phyloP scores from a whole-genome alignment of 768 basidiomycete species.

The Lactarius psammicola region DNA sequence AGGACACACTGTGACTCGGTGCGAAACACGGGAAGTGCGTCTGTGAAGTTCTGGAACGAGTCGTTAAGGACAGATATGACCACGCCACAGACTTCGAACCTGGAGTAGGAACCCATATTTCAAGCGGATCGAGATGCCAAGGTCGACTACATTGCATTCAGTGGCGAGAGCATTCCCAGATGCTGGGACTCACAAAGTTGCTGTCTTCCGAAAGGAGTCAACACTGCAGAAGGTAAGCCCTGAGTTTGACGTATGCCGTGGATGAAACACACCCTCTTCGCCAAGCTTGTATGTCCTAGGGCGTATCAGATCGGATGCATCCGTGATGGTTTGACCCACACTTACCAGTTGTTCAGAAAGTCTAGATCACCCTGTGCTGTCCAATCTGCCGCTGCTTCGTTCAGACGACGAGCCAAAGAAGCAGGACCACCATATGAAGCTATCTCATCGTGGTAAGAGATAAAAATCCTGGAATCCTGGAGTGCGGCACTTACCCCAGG shows the following conservation, averaged over 20 bases:
- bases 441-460: conserved; percentile 32
- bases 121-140: conserved; percentile 44
- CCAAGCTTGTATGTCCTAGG: conserved; percentile 87
- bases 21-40: conserved; percentile 49
- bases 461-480: neutral
- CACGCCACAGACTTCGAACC: conserved; percentile 25
- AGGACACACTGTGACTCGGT: conserved; percentile 47
- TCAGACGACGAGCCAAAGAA: conserved; percentile 53
- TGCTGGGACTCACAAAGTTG: conserved; percentile 66
- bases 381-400: conserved; percentile 56
- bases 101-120: conserved; percentile 45
- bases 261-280: conserved; percentile 58
- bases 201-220: conserved; percentile 89
- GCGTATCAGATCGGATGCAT: neutral
- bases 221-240: conserved; percentile 44
- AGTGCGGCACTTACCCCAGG: conserved; percentile 48
- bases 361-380: conserved; percentile 60
- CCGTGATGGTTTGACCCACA: conserved; percentile 15
- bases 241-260: neutral
- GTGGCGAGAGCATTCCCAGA: neutral
- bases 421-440: conserved; percentile 63
- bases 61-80: conserved; percentile 34
- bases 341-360: conserved; percentile 83
- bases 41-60: conserved; percentile 39
- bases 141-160: conserved; percentile 36